phyloP scores from a whole-genome alignment of 495 filamentous ascomycete species.

The Pseudoneurospora amorphoporcata region DNA sequence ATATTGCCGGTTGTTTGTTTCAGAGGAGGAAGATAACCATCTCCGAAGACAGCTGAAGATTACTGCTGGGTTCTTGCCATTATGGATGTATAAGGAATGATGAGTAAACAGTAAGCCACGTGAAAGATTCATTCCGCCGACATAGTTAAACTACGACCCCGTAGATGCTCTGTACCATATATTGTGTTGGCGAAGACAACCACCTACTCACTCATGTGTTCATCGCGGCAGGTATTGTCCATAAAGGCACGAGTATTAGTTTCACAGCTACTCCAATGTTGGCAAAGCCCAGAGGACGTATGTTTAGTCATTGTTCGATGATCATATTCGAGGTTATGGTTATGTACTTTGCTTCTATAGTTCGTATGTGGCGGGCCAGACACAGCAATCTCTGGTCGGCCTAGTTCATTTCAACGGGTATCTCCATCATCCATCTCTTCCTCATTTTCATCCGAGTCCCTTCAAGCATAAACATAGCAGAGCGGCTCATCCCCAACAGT shows the following conservation, averaged over 20 bases:
- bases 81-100: background rate
- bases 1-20: background rate
- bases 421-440: background rate
- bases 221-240: too few species aligned
- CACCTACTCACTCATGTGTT: too few species aligned
- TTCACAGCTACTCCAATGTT: too few species aligned
- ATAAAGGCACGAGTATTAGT: too few species aligned
- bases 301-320: too few species aligned
- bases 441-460: background rate
- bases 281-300: too few species aligned
- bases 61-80: background rate
- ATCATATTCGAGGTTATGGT: too few species aligned
- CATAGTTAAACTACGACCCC: background rate
- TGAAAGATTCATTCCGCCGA: background rate
- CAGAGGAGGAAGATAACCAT: background rate
- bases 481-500: slow-evolving; percentile 17
- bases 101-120: background rate
- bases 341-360: too few species aligned
- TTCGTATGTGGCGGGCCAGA: too few species aligned
- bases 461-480: slow-evolving; percentile 18
- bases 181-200: too few species aligned
- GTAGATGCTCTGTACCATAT: background rate
- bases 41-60: background rate
- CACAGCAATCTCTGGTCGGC: too few species aligned
- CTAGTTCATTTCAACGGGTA: background rate